Evolutionary conservation across 495 filamentous ascomycete species (phyloP), one percentile per base, ranked within the genome.

Genomic region (Neurospora sp.): DNA sequence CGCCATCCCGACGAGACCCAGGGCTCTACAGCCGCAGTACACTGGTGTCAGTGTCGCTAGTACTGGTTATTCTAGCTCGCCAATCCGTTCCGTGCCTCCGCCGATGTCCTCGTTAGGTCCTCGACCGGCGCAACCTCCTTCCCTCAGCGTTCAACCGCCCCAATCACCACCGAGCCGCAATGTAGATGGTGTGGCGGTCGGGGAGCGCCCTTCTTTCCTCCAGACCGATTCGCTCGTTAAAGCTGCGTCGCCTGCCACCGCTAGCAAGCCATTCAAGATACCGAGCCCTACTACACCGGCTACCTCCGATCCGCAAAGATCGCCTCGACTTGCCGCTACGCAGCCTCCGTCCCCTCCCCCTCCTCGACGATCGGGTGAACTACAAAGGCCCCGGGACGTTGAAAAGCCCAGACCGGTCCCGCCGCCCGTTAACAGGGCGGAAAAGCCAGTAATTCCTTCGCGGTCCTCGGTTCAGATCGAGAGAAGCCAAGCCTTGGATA

Each of bases 341-440:
- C 81, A 83, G 68, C 85, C 87, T 12, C 86, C 86, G 1, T 88
- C 86, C 14, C 87, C 86, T 5, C 86, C 87, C 7, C 86, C 86
- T 12, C 86, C 86, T 5, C 78, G 86, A 75, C 82, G 86, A 72
- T 89, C 87, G 68, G 84, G 77, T 31, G 86, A 88, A 74, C 72
- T 86, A 0, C 78, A 80, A 53, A 76, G 86, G 74, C 84, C 87
- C 0, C 77, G 80, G 16, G 82, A 82, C 38, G 41, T 74, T 40
- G 83, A 75, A 71, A 82, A 78, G 41, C 59, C 71, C 27, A 83
- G 73, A 65, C 72, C 82, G 10, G 77, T 85, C 65, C 84, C 81
- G 41, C 92, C 96, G 16, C 91, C 91, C 7, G 86, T 93, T 39
- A 96, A 96, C 76, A 88, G 96, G 61, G 89, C 89, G 44, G 90